Percentiles rank a stretch among this genome's conserved stretches.
Conservation (phyloP, 805 yeast species). For the Deakozyma indianensis region DNA sequence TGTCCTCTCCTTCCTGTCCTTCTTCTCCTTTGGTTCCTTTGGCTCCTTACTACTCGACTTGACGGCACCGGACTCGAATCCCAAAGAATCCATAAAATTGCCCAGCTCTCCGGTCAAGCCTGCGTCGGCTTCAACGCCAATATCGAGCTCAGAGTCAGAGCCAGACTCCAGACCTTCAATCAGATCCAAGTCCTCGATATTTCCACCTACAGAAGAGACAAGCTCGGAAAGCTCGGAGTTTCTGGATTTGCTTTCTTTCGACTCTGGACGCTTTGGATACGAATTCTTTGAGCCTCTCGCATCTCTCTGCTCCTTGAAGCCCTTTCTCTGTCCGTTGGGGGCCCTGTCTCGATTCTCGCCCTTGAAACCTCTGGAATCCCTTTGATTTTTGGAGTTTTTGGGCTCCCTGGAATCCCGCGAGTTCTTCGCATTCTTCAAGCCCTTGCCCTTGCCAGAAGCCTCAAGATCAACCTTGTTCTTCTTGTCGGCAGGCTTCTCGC, state of each 20-base stretch:
- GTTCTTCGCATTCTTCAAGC: conserved; percentile 6
- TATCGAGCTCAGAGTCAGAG: conserved; percentile 20
- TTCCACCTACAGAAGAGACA: conserved; percentile 72
- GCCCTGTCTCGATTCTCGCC: conserved; percentile 2
- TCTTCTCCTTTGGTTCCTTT: conserved; percentile 21
- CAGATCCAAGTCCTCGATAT: conserved; percentile 63
- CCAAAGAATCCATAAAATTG: conserved; percentile 3
- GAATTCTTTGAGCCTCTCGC: conserved; percentile 5
- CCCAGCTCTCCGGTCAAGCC: conserved; percentile 11
- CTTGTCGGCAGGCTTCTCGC: background rate
- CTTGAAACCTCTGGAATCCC: background rate
- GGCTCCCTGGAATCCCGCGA: too few relatives aligned
- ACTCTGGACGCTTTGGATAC: conserved; percentile 7
- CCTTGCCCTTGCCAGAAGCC: conserved; percentile 8
- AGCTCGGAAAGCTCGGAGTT: conserved; percentile 26
- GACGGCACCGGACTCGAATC: background rate
- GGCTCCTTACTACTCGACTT: conserved; percentile 11
- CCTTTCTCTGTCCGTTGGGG: background rate
- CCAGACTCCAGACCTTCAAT: conserved; percentile 36
- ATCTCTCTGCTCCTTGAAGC: conserved; percentile 2
- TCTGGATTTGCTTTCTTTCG: conserved; percentile 15
- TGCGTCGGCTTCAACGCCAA: conserved; percentile 10
- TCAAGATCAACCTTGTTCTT: conserved; percentile 2
- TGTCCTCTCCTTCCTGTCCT: conserved; percentile 13
- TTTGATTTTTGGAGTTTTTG: conserved; percentile 1